Percentiles rank a stretch among this genome's conserved stretches.
Conservation (phyloP, 176 grass and related monocot species). For the Tillandsia fasciculata region DNA sequence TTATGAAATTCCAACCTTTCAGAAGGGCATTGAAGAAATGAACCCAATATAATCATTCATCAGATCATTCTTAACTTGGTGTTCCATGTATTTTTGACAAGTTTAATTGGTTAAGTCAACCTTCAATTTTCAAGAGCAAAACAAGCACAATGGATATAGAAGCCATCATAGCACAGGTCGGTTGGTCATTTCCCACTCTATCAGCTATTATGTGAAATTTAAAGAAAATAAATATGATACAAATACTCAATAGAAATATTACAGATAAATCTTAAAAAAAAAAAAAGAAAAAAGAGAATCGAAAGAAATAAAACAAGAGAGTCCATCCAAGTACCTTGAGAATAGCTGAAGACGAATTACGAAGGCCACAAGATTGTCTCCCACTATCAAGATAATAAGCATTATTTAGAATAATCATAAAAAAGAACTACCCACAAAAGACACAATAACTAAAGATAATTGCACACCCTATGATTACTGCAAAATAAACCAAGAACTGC, state of each 20-base stretch:
- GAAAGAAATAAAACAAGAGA: not conserved
- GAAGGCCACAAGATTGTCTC: constrained; percentile 75
- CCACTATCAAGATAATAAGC: constrained; percentile 41
- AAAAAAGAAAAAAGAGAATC: not conserved
- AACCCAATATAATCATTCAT: too few relatives aligned
- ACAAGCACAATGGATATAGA: too few relatives aligned
- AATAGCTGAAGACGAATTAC: constrained; percentile 67
- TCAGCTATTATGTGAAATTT: too few relatives aligned
- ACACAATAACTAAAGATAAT: not conserved
- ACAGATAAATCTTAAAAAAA: constrained; percentile 10
- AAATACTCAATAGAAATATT: not conserved
- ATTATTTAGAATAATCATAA: constrained; percentile 9
- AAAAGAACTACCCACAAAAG: not conserved
- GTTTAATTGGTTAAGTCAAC: too few relatives aligned
- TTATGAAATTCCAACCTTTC: too few relatives aligned
- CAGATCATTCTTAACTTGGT: too few relatives aligned
- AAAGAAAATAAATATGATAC: too few relatives aligned
- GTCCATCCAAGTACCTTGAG: constrained; percentile 39
- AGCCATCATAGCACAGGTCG: too few relatives aligned
- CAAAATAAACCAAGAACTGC: not conserved
- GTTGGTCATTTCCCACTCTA: too few relatives aligned
- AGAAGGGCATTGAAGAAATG: too few relatives aligned
- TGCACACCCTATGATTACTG: not conserved
- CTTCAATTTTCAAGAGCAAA: too few relatives aligned
- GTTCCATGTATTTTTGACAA: too few relatives aligned